phyloP scores from a whole-genome alignment of 371 early-diverging fungal genomes.

The Funneliformis caledonium region DNA sequence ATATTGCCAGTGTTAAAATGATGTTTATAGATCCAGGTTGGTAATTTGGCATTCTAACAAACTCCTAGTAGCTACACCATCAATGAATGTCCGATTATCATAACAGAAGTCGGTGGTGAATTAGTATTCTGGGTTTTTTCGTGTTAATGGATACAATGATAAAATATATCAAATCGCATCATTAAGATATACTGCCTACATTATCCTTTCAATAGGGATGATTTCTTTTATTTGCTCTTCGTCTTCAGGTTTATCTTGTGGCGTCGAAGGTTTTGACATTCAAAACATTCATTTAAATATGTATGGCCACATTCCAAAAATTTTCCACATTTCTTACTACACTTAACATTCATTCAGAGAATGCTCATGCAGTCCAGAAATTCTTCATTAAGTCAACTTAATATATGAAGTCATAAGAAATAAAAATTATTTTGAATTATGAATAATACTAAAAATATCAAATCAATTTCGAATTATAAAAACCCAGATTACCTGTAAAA shows the following conservation, averaged over 20 bases:
- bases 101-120: slow-evolving; percentile 67
- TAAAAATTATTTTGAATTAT: slow-evolving; percentile 5
- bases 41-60: slow-evolving; percentile 79
- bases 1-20: slow-evolving; percentile 89
- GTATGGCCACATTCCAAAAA: too few relatives aligned
- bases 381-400: slow-evolving; percentile 91
- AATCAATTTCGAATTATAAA: not conserved
- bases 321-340: too few relatives aligned
- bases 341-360: slow-evolving; percentile 56
- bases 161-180: slow-evolving; percentile 86
- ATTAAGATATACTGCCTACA: slow-evolving; percentile 60
- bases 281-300: not conserved
- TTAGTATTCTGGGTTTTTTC: slow-evolving; percentile 19
- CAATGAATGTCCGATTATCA: slow-evolving; percentile 95
- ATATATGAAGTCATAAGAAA: not conserved
- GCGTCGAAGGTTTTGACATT: not conserved
- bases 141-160: slow-evolving; percentile 52
- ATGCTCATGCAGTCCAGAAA: slow-evolving; percentile 85
- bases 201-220: slow-evolving; percentile 1
- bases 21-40: slow-evolving; percentile 77
- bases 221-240: not conserved
- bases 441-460: slow-evolving; percentile 6
- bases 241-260: too few relatives aligned
- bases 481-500: slow-evolving; percentile 74
- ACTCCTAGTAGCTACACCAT: slow-evolving; percentile 90